phyloP scores from a whole-genome alignment of 2,329 filamentous ascomycete species.

The Zasmidium angulare region DNA sequence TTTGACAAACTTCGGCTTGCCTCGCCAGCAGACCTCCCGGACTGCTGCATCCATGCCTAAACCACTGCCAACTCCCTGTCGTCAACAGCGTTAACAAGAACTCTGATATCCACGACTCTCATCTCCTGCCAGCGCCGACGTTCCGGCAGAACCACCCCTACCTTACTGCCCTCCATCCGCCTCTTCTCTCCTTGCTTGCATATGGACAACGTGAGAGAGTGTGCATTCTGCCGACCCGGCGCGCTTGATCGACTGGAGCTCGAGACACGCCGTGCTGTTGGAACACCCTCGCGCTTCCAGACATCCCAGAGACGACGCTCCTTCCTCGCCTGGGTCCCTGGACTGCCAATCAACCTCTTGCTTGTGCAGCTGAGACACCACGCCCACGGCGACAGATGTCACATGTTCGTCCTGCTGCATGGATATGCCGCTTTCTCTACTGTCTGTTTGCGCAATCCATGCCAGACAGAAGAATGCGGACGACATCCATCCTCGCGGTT shows the following conservation, averaged over 20 bases:
- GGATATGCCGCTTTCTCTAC: neutral
- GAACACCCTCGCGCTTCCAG: neutral
- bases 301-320: too few relatives aligned
- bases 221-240: conserved; percentile 6
- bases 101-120: neutral
- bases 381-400: neutral
- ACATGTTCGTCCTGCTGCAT: neutral
- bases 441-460: neutral
- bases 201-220: neutral
- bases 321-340: neutral
- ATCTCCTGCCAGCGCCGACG: neutral
- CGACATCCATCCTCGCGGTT: neutral
- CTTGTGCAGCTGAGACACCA: neutral
- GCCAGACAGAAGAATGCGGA: neutral
- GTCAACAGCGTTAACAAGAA: neutral
- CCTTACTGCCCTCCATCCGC: neutral
- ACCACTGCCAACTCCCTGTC: neutral
- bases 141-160: neutral
- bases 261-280: neutral
- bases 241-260: neutral
- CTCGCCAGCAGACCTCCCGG: neutral
- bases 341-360: neutral
- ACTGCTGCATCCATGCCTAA: neutral
- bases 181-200: neutral
- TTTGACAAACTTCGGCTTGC: neutral